Conservation (phyloP, 331 rosid genomes). For the Pyrus hybrid region DNA sequence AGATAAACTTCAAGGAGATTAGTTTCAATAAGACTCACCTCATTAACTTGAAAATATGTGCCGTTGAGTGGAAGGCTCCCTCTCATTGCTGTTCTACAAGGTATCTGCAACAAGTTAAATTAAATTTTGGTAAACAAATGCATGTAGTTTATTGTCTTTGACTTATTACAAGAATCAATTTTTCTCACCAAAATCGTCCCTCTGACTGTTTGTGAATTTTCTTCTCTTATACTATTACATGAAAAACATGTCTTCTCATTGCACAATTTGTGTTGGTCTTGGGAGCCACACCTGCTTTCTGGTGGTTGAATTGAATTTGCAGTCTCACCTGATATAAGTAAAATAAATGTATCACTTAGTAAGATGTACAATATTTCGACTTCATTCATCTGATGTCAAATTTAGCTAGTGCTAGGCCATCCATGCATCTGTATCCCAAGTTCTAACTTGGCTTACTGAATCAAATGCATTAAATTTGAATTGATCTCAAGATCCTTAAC, state of each 20-base stretch:
- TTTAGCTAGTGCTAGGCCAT: background rate
- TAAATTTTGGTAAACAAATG: no score
- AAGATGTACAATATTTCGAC: background rate
- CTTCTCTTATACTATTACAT: no score
- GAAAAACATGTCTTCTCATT: no score
- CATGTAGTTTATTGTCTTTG: no score
- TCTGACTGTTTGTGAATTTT: no score
- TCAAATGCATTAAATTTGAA: background rate
- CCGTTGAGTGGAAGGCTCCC: slow-evolving; percentile 97
- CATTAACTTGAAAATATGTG: slow-evolving; percentile 97
- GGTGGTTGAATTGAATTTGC: slow-evolving; percentile 59
- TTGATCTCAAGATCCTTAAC: background rate
- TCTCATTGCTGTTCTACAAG: slow-evolving; percentile 86
- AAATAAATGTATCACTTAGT: slow-evolving; percentile 4
- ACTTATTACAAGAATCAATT: no score
- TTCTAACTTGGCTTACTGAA: background rate
- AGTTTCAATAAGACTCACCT: slow-evolving; percentile 30
- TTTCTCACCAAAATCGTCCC: no score
- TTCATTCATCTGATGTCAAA: background rate
- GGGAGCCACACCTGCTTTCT: slow-evolving; percentile 55
- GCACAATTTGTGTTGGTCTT: slow-evolving; percentile 46
- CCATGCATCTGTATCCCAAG: background rate
- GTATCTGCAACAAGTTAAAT: no score
- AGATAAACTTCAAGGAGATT: background rate
- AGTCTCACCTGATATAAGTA: slow-evolving; percentile 59